Evolutionary conservation across 768 basidiomycete species (phyloP), one percentile per base, ranked within the genome.

Genomic region (Boletus fagicola): DNA sequence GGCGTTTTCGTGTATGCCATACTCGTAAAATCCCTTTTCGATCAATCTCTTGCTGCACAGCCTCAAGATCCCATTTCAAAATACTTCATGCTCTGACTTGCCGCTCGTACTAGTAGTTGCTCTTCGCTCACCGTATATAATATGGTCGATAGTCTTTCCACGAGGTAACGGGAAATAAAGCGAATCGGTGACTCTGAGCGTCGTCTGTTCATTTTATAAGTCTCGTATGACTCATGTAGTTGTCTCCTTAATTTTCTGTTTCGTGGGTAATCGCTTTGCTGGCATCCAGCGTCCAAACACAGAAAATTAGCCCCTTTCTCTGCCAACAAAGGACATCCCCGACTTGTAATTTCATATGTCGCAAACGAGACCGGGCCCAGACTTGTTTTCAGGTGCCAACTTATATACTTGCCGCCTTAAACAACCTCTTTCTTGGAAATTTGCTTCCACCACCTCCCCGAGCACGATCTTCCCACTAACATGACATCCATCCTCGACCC

Each of bases 401-500:
- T n/a, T n/a, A n/a, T n/a, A 35, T 33, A 33, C 31, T 33, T 18
- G 38, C 38, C 16, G 36, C 36, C 36, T 6, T 10, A 39, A 39
- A 39, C 16, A 39, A 18, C 38, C 38, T 16, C 10, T 39, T 39
- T 7, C 8, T 8, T 39, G 38, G 38, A 8, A 39, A 33, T 45
- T 45, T 50, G 2, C 40, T 55, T 42, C 47, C 43, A 46, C 20
- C 45, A 20, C 48, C 58, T 38, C 22, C 26, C n/a, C 33, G 18
- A 31, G 33, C 31, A 18, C 30, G 18, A 26, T 45, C 30, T 18
- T 15, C 16, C 13, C 26, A 11, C 35, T 24, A 40, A 26, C 42
- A 87, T 87, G 86, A 86, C 85, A 59, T 84, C 85, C 58, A 78
- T 80, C 47, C 79, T 87, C 65, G 87, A 89, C 68, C 78, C 84